Evolutionary conservation across 805 yeast species (phyloP).

Genomic region (Jamesozyma gamospora): DNA sequence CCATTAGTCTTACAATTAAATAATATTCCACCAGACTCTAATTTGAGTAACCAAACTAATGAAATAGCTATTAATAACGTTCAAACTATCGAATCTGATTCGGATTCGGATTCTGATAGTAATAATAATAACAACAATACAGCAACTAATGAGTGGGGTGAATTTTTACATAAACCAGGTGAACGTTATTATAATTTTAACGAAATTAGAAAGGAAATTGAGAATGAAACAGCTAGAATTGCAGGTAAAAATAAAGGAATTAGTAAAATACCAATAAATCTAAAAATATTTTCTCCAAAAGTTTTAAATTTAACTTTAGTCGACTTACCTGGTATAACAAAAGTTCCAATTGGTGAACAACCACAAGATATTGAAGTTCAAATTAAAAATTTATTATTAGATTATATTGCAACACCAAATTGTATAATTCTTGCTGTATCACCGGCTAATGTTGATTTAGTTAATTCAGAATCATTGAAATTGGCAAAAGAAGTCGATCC

Average conservation of each 20-base stretch:
- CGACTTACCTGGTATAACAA: slow-evolving; percentile 94
- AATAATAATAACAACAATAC: not conserved
- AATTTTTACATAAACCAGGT: slow-evolving; percentile 85
- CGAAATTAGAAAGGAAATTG: slow-evolving; percentile 84
- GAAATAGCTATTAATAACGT: too few species aligned
- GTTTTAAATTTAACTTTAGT: slow-evolving; percentile 89
- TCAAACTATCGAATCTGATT: slow-evolving; percentile 30
- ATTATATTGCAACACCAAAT: slow-evolving; percentile 89
- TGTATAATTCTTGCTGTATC: slow-evolving; percentile 91
- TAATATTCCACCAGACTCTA: slow-evolving; percentile 32
- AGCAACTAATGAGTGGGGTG: slow-evolving; percentile 79
- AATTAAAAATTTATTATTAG: slow-evolving; percentile 85
- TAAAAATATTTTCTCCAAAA: slow-evolving; percentile 87
- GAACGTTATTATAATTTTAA: slow-evolving; percentile 79
- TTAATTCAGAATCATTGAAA: slow-evolving; percentile 92
- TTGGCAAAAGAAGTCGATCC: slow-evolving; percentile 97
- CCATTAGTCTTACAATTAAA: slow-evolving; percentile 86
- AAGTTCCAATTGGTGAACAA: slow-evolving; percentile 98
- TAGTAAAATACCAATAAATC: slow-evolving; percentile 83
- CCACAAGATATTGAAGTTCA: slow-evolving; percentile 94
- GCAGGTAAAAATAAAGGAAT: slow-evolving; percentile 73
- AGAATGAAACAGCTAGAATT: slow-evolving; percentile 76
- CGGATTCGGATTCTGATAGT: slow-evolving; percentile 6
- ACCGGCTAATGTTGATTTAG: slow-evolving; percentile 93
- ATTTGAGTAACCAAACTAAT: not conserved